Evolutionary conservation across 495 filamentous ascomycete species (phyloP), one percentile per base, ranked within the genome.

Genomic region (Daldinia vernicosa): DNA sequence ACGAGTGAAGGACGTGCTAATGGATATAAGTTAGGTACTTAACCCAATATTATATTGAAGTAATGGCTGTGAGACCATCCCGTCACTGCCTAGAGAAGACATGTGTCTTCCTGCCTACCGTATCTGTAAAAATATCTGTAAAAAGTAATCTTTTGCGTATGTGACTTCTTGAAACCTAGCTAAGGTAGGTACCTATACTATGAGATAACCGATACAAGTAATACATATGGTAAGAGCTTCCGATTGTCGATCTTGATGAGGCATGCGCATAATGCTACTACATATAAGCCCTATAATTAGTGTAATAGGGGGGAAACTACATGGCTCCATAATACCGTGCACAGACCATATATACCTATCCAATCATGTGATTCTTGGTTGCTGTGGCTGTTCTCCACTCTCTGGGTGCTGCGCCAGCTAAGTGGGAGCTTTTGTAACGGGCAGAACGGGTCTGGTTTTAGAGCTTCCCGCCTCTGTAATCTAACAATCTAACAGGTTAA

Each of bases 321-420:
- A 30, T 53, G 50, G 24, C 1, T 11, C 32, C 6, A 39, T 19
- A 24, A 14, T 2, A 0, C 0, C 0, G 32, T 14, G 43, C 55
- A 66, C 69, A 19, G 61, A 60, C 61, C 55, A 61, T 15, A 4
- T 50, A 30, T 17, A 28, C 15, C n/a, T 47, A 0, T 22, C 39
- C 58, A 63, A 67, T 71, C 63, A 71, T 71, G 63, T 71, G 69
- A 71, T 50, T 40, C 55, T 28, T 17, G 28, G 15, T 22, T 59
- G 54, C 45, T 70, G 67, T 67, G 69, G 69, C 69, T 68, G 54
- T 61, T 40, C 54, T 55, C 69, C 69, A 63, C 59, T 47, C 43
- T 47, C 47, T 50, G 14, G 33, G 6, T 63, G 47, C 69, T 72
- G 69, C 69, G 63, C 69, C 63, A 60, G 64, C 64, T 72, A 64